Percentiles rank a stretch among this genome's conserved stretches.
phyloP scores from a whole-genome alignment of 352 stramenopile species.

The Pythium periplocum region DNA sequence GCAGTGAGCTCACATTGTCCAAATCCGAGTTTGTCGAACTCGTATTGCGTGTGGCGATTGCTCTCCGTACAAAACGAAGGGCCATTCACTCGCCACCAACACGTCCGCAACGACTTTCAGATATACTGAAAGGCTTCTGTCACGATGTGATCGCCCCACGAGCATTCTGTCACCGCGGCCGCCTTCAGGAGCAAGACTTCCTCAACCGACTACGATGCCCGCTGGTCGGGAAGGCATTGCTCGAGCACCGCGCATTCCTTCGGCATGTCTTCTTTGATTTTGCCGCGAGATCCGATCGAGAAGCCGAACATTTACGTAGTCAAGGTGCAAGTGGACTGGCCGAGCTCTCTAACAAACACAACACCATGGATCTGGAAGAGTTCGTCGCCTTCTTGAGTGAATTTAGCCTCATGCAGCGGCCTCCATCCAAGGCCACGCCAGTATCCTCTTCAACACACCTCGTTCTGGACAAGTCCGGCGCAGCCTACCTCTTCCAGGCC shows the following conservation, averaged over 20 bases:
- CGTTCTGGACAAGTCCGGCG: slow-evolving; percentile 18
- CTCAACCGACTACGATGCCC: neutral
- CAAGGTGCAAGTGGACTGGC: slow-evolving; percentile 17
- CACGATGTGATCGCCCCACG: slow-evolving; percentile 26
- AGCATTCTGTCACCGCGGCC: slow-evolving; percentile 3
- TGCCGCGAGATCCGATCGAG: slow-evolving; percentile 1
- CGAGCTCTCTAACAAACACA: slow-evolving; percentile 3
- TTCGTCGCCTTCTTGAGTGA: neutral
- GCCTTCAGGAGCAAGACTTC: neutral
- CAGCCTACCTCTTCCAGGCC: slow-evolving; percentile 32
- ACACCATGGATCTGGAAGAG: slow-evolving; percentile 4
- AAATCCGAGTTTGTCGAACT: too few species aligned
- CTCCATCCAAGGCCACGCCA: too few species aligned
- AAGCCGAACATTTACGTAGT: slow-evolving; percentile 34
- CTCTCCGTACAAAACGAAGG: neutral
- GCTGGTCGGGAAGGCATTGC: slow-evolving; percentile 27
- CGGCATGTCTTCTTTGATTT: slow-evolving; percentile 43
- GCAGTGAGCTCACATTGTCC: too few species aligned
- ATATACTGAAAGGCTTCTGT: slow-evolving; percentile 38
- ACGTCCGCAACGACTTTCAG: too few species aligned
- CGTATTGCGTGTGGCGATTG: too few species aligned
- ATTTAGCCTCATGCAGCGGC: neutral
- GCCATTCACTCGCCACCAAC: too few species aligned
- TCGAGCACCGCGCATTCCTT: slow-evolving; percentile 45
- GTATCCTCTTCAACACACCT: neutral